These are phyloP conservation scores for Furcasterigmium furcatum DNA, from an alignment of 2,329 filamentous ascomycete genomes.

Conservation along the genomic window DNA sequence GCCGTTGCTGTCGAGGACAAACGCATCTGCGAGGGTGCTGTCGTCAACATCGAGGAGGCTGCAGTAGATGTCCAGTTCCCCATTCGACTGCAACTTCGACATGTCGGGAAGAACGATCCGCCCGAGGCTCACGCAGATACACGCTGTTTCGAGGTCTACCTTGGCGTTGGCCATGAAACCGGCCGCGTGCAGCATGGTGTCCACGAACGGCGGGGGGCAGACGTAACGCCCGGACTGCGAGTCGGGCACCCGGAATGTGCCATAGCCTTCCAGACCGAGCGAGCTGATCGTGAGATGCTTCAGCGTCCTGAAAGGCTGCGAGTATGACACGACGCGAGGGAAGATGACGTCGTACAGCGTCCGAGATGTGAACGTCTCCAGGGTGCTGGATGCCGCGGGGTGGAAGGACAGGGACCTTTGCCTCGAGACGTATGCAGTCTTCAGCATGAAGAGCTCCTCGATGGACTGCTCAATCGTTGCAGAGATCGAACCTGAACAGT, in stretches of 20 bases:
- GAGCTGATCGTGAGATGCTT: conserved; percentile 17
- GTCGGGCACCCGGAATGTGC: conserved; percentile 1
- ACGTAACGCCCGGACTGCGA: conserved; percentile 12
- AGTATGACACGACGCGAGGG: conserved; percentile 22
- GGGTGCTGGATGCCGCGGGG: neutral
- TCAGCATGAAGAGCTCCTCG: neutral
- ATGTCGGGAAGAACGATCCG: conserved; percentile 15
- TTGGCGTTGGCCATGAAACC: conserved; percentile 25
- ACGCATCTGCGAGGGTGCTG: conserved; percentile 20
- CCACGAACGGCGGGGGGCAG: conserved; percentile 20
- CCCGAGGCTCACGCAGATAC: conserved; percentile 22
- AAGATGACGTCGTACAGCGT: conserved; percentile 24
- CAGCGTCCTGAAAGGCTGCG: conserved; percentile 18
- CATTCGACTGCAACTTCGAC: conserved; percentile 9
- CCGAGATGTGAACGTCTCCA: conserved; percentile 17
- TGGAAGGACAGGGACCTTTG: neutral
- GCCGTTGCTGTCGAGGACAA: conserved; percentile 14
- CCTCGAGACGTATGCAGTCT: neutral
- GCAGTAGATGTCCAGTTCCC: conserved; percentile 17
- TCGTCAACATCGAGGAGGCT: conserved; percentile 19
- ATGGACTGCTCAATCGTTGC: neutral
- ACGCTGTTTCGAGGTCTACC: conserved; percentile 18
- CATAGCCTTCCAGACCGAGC: conserved; percentile 7
- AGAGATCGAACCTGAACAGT: neutral
- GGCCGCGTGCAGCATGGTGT: conserved; percentile 24